Conservation (phyloP, 495 filamentous ascomycete genomes). For the Niebla homalea region DNA sequence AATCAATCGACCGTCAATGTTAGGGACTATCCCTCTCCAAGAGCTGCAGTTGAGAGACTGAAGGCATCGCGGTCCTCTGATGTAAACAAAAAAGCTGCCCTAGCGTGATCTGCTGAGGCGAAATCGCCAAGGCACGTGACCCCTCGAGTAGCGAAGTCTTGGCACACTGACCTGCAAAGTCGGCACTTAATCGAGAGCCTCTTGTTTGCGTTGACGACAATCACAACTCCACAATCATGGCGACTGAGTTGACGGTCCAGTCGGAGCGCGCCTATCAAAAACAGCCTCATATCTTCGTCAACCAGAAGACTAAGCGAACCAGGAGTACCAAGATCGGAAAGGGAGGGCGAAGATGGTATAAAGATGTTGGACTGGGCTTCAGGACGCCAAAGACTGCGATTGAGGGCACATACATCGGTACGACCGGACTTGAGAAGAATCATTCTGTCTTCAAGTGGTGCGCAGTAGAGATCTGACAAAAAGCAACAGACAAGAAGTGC, state of each 20-base stretch:
- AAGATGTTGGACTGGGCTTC: slow-evolving; percentile 98
- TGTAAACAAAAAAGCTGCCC: slow-evolving; percentile 12
- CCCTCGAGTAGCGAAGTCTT: slow-evolving; percentile 2
- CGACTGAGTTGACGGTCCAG: slow-evolving; percentile 95
- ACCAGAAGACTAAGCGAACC: slow-evolving; percentile 69
- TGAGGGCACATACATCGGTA: slow-evolving; percentile 98
- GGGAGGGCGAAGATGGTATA: slow-evolving; percentile 92
- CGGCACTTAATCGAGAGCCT: slow-evolving; percentile 20
- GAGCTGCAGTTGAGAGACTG: not conserved
- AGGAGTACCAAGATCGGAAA: slow-evolving; percentile 78
- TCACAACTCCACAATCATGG: slow-evolving; percentile 64
- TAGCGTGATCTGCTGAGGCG: slow-evolving; percentile 15
- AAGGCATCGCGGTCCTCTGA: not conserved
- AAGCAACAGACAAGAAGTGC: slow-evolving; percentile 89
- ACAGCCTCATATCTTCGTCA: slow-evolving; percentile 99
- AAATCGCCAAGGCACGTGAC: slow-evolving; percentile 14
- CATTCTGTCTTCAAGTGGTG: not conserved
- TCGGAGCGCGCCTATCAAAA: slow-evolving; percentile 97
- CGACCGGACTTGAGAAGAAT: slow-evolving; percentile 21
- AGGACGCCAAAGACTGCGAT: slow-evolving; percentile 94
- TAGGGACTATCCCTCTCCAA: slow-evolving; percentile 3
- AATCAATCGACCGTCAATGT: not conserved
- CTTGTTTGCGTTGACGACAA: slow-evolving; percentile 20
- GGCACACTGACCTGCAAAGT: slow-evolving; percentile 25
- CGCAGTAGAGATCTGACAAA: not conserved